These are phyloP conservation scores for Nannochloropsis gaditana DNA, from an alignment of 108 stramenopile species.

Conservation along the genomic window DNA sequence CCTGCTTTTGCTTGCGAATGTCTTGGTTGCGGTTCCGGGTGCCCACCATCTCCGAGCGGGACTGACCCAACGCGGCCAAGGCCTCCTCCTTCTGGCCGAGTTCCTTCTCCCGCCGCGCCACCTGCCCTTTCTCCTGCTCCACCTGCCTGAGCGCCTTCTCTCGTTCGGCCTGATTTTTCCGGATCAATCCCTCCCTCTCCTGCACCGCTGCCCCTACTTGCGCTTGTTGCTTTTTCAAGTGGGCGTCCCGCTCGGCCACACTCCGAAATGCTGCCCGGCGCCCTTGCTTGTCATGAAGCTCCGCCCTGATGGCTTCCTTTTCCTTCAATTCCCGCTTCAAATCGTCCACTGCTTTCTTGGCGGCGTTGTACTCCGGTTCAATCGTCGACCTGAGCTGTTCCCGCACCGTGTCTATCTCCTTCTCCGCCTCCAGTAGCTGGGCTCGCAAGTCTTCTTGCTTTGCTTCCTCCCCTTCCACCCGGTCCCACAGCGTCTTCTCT, in stretches of 20 bases:
- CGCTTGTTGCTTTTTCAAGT: neutral
- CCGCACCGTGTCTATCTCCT: conserved; percentile 21
- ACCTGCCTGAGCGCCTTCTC: conserved; percentile 48
- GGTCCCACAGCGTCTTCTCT: conserved; percentile 26
- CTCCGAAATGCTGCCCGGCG: conserved; percentile 9
- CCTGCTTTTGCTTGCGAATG: neutral
- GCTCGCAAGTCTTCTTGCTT: conserved; percentile 10
- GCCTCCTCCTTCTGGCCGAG: neutral
- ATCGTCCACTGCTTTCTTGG: conserved; percentile 23
- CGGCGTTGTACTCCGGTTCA: neutral
- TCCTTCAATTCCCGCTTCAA: conserved; percentile 63
- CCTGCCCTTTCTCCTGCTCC: conserved; percentile 52
- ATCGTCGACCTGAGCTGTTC: neutral
- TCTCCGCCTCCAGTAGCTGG: conserved; percentile 27
- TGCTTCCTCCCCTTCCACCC: conserved; percentile 22
- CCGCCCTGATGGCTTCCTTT: conserved; percentile 62
- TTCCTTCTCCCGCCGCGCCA: conserved; percentile 31
- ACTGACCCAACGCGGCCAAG: neutral
- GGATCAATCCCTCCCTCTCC: conserved; percentile 54
- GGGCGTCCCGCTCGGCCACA: neutral
- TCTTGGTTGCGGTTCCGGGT: neutral
- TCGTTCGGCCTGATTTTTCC: conserved; percentile 57
- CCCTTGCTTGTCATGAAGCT: conserved; percentile 80
- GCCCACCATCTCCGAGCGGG: neutral
- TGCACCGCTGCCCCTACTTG: conserved; percentile 41